These are phyloP conservation scores for Echium plantagineum DNA, from an alignment of 257 asterid species.

Conservation along the genomic window DNA sequence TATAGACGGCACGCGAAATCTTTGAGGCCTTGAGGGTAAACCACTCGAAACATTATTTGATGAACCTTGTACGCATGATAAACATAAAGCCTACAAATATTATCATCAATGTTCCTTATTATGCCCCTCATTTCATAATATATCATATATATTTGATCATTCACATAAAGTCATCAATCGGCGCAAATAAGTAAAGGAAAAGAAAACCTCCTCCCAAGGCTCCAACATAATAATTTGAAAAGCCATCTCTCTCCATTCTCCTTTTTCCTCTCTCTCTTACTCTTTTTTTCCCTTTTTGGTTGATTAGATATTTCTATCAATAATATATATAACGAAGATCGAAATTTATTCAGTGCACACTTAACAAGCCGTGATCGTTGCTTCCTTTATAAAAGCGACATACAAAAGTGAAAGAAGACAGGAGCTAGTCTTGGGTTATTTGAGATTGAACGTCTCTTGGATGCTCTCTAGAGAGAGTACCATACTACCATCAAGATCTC, in stretches of 20 bases:
- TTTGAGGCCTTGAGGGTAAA: no score
- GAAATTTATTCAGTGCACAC: no score
- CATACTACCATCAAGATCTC: no score
- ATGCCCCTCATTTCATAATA: not conserved
- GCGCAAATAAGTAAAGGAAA: not conserved
- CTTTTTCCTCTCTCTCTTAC: not conserved
- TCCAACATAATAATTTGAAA: not conserved
- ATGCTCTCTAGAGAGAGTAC: no score
- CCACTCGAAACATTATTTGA: not conserved
- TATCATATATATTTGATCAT: not conserved
- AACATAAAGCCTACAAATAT: no score
- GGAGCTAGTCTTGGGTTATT: no score
- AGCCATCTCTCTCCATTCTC: not conserved
- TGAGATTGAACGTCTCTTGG: no score
- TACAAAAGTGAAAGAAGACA: no score
- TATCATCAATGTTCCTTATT: not conserved
- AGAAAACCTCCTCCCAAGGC: constrained; percentile 3
- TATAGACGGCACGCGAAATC: no score
- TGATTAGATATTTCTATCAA: not conserved
- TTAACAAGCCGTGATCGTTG: no score
- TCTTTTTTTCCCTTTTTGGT: no score
- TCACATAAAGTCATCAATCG: not conserved
- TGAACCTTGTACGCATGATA: not conserved
- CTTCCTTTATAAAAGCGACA: no score
- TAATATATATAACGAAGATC: not conserved